phyloP scores from a whole-genome alignment of 2,329 filamentous ascomycete genomes.

The Colletotrichum melonis region DNA sequence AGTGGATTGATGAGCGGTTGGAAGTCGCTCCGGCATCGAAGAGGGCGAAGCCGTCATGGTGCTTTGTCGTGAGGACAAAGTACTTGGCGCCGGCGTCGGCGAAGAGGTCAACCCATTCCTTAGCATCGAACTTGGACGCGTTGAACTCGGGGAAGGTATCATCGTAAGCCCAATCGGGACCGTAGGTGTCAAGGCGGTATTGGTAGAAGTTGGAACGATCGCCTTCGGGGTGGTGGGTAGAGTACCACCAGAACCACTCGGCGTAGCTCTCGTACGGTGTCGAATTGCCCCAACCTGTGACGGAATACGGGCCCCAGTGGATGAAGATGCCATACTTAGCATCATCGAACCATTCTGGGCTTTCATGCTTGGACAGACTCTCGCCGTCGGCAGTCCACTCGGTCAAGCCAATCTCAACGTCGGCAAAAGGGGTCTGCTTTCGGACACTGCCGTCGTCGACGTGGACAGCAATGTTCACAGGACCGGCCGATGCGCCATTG shows the following conservation, averaged over 20 bases:
- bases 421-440: conserved; percentile 36
- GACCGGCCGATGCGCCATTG: conserved; percentile 41
- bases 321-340: conserved; percentile 71
- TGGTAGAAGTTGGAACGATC: conserved; percentile 48
- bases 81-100: conserved; percentile 62
- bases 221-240: conserved; percentile 27
- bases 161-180: conserved; percentile 63
- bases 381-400: conserved; percentile 48
- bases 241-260: conserved; percentile 64
- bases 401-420: conserved; percentile 47
- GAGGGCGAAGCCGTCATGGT: conserved; percentile 59
- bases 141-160: conserved; percentile 67
- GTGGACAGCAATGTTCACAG: conserved; percentile 39
- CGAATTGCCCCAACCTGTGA: conserved; percentile 65
- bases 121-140: conserved; percentile 59
- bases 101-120: conserved; percentile 65
- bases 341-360: conserved; percentile 64
- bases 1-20: conserved; percentile 53
- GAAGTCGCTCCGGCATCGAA: conserved; percentile 53
- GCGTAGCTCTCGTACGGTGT: conserved; percentile 53
- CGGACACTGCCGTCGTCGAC: conserved; percentile 30
- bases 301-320: conserved; percentile 68
- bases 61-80: conserved; percentile 59
- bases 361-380: conserved; percentile 52
- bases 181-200: conserved; percentile 63